Base-by-base conservation (phyloP, 1,284 basidiomycete genomes). In the Apiotrichum veenhuisii region DNA sequence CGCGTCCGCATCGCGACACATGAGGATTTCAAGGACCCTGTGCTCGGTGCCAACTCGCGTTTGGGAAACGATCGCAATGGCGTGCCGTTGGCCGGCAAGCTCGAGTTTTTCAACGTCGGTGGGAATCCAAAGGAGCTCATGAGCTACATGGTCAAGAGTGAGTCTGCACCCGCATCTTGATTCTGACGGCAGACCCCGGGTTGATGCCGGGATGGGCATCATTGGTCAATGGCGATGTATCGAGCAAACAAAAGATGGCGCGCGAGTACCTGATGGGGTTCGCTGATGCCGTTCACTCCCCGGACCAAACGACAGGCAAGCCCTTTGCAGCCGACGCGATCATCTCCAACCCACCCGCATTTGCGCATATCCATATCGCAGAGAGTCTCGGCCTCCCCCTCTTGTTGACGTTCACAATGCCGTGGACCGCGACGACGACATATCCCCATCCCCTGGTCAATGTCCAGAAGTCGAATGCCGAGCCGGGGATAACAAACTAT, bases 391-490 rank as follows among this genome's bases (percentile, higher is more conserved):
- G 84, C 1, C 77, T 86, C 36, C 84, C 84, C 0, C 67, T 85
- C 11, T 76, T 82, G 33, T 69, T 85, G 60, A 81, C 80, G 43
- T 84, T 84, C 67, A 86, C 83, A 1, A 87, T 86, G 85, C 85
- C 85, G 22, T 87, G 85, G 84, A 83, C 74, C 41, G 80, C 84
- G 0, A 87, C 85, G 0, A 78, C 80, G 3, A 74, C 79, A 4
- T 87, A 86, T 65, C 80, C 83, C 0, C 86, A 87, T 64, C 84
- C 84, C 15, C 75, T 85, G 11, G 84, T 85, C 55, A 84, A 84
- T 57, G 78, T 48, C 12, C 85, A 62, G 76, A 78, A 42, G 68
- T 48, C 76, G 5, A 81, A 81, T 2, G 85, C 48, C n/a, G 37
- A 40, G 10, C 36, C 48, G 11, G 48, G 37, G 1, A 74, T 84